Evolutionary conservation across 2,329 filamentous ascomycete species (phyloP).

Genomic region (Alternaria rosae): DNA sequence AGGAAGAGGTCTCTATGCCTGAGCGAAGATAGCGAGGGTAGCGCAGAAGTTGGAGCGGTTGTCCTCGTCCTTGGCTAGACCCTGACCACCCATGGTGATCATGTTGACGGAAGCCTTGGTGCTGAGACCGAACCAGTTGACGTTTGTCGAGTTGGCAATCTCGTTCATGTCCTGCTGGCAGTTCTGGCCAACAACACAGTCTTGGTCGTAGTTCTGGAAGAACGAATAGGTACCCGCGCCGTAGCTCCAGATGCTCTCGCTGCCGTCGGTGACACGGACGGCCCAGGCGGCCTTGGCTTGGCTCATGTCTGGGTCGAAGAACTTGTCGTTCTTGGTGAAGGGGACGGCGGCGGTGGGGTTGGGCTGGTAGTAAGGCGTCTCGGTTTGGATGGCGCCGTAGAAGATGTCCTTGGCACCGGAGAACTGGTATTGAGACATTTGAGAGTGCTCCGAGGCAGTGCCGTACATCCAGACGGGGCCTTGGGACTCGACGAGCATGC

Average conservation of each 20-base stretch:
- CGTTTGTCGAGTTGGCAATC: conserved; percentile 52
- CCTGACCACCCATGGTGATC: conserved; percentile 51
- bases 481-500: conserved; percentile 78
- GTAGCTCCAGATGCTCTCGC: conserved; percentile 54
- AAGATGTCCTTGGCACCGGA: conserved; percentile 66
- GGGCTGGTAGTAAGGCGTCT: conserved; percentile 76
- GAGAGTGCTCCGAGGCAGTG: conserved; percentile 70
- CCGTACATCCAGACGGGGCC: conserved; percentile 79
- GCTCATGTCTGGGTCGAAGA: conserved; percentile 55
- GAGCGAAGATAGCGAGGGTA: conserved; percentile 53
- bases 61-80: conserved; percentile 51
- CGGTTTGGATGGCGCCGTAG: conserved; percentile 71
- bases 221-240: conserved; percentile 64
- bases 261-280: conserved; percentile 51
- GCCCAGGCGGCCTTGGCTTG: conserved; percentile 55
- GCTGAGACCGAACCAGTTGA: conserved; percentile 57
- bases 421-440: conserved; percentile 76
- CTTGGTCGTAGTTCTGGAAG: conserved; percentile 65
- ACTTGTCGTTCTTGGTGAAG: conserved; percentile 58
- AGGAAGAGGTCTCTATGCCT: conserved; percentile 15
- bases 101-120: conserved; percentile 61
- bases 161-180: conserved; percentile 62
- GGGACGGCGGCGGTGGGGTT: conserved; percentile 66
- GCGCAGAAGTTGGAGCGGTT: conserved; percentile 60
- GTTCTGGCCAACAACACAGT: conserved; percentile 55